Percentiles rank a stretch among this genome's conserved stretches.
Conservation (phyloP, 768 basidiomycete species). For the Pholiota conissans region DNA sequence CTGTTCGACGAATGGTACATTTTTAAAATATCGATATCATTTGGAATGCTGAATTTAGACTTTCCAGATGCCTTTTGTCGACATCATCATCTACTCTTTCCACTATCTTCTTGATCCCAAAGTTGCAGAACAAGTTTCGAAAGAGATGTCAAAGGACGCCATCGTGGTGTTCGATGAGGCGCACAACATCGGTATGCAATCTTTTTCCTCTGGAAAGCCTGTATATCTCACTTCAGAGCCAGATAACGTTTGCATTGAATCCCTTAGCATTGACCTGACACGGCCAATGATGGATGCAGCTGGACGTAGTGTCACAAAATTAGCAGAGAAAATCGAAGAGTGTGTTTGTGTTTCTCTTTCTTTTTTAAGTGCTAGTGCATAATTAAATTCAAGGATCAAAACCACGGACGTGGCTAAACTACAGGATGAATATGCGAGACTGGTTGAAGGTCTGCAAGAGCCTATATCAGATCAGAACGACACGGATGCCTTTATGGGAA, state of each 20-base stretch:
- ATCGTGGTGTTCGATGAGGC: constrained; percentile 99
- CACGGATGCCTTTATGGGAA: constrained; percentile 86
- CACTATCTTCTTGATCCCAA: constrained; percentile 99
- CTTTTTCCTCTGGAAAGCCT: background rate
- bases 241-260: constrained; percentile 99
- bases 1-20: constrained; percentile 89
- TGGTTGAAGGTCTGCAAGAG: constrained; percentile 92
- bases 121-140: constrained; percentile 98
- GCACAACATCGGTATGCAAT: constrained; percentile 87
- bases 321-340: constrained; percentile 96
- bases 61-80: constrained; percentile 89
- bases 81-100: constrained; percentile 98
- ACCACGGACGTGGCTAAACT: constrained; percentile 89
- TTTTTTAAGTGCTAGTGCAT: background rate
- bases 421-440: constrained; percentile 93
- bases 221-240: constrained; percentile 26
- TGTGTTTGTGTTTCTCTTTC: constrained; percentile 34
- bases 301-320: constrained; percentile 77
- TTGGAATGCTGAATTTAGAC: constrained; percentile 9
- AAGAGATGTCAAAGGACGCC: constrained; percentile 95
- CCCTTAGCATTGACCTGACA: constrained; percentile 94
- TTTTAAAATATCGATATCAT: background rate
- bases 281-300: constrained; percentile 98
- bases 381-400: constrained; percentile 73
- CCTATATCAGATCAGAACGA: constrained; percentile 54